A percentile compares a stretch with the other conserved stretches of the same genome.
Conservation (phyloP, 768 basidiomycete species). For the Phaeotremella fagi region DNA sequence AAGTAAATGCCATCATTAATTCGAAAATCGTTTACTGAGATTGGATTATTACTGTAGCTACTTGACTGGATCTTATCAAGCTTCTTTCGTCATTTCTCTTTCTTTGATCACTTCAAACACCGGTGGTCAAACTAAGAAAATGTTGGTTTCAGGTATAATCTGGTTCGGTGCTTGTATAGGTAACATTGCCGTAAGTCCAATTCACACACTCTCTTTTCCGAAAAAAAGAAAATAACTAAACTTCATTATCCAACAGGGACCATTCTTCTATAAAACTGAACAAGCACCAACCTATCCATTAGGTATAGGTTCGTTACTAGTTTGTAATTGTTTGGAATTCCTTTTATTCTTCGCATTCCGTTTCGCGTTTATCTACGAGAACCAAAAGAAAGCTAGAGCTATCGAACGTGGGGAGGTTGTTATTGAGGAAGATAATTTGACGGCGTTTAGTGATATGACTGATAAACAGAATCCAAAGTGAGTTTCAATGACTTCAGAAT, state of each 20-base stretch:
- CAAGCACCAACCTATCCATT: slow-evolving; percentile 46
- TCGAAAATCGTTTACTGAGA: background rate
- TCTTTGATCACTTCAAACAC: slow-evolving; percentile 51
- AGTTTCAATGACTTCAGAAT: background rate
- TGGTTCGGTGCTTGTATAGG: slow-evolving; percentile 47
- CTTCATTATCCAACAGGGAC: too few species aligned
- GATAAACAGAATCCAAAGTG: slow-evolving; percentile 18
- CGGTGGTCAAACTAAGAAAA: slow-evolving; percentile 50
- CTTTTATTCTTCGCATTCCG: slow-evolving; percentile 37
- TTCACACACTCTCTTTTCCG: too few species aligned
- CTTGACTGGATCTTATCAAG: slow-evolving; percentile 46
- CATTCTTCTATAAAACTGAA: slow-evolving; percentile 37
- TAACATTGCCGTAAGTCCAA: slow-evolving; percentile 28
- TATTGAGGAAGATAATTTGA: slow-evolving; percentile 1
- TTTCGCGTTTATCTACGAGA: slow-evolving; percentile 37
- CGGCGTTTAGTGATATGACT: slow-evolving; percentile 5
- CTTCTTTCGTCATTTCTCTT: slow-evolving; percentile 44
- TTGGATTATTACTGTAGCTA: slow-evolving; percentile 22
- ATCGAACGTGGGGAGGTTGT: slow-evolving; percentile 4
- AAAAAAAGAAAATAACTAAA: too few species aligned
- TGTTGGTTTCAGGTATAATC: slow-evolving; percentile 44
- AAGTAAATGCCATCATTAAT: slow-evolving; percentile 2
- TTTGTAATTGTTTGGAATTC: slow-evolving; percentile 42
- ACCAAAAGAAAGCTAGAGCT: slow-evolving; percentile 34
- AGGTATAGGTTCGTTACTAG: slow-evolving; percentile 46